Evolutionary conservation across 2,329 filamentous ascomycete genomes (phyloP), one percentile per base, ranked within the genome.

Genomic region (Laburnicola sp.): DNA sequence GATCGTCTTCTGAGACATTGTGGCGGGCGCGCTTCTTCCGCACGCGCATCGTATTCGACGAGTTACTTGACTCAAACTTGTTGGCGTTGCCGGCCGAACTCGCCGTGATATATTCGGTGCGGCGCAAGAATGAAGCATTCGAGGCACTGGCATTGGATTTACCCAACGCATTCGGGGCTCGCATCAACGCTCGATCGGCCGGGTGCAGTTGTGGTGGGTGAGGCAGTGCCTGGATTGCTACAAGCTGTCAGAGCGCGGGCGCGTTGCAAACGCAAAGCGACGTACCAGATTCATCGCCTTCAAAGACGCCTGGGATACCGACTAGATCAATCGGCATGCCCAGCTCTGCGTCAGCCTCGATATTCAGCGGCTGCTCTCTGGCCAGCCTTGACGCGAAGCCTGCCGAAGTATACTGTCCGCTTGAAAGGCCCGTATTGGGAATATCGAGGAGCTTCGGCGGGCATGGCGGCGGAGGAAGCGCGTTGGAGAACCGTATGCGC

Each of bases 401-500:
- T 1, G 94, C 90, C 3, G 86, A 90, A 28, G 94, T 95, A 75
- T 97, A 97, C 71, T 95, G 89, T 53, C 87, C 88, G 62, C 86
- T 89, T 35, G 89, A 82, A 11, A 97, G 83, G 36, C 94, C 94
- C 50, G 90, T 94, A 66, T 96, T 96, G 8, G 94, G 93, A 54
- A 99, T 96, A 60, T 97, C 91, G 64, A 99, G 88, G 57, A 99
- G 86, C 80, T 99, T 99, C 1, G 94, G 94, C 1, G 93, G 91
- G 70, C 92, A 91, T 48, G 93, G 91, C 48, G 94, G 94, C 58
- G 94, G 92, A 58, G 94, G 94, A 11, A 99, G 86, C 63, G 91
- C 87, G 84, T 99, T 99, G 68, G 91, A 91, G 74, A 95, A 99
- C 74, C 94, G 86, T 68, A 97, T 90, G 65, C 92, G 88, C 58